Evolutionary conservation across 2,329 filamentous ascomycete genomes (phyloP).

Genomic region (Colletotrichum plurivorum): DNA sequence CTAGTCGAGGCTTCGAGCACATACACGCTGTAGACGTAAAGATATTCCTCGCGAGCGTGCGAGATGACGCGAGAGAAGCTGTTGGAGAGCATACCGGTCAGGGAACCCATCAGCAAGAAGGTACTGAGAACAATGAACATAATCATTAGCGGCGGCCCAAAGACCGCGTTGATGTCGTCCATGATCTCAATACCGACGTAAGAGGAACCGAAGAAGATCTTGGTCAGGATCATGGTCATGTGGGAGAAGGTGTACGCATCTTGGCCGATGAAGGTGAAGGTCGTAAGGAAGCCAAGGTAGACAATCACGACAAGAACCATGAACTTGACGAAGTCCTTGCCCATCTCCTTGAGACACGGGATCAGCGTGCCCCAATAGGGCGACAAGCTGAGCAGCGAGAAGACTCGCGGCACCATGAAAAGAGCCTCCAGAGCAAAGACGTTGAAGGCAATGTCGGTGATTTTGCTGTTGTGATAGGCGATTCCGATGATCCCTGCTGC

Average conservation of each 20-base stretch:
- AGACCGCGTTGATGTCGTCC: constrained; percentile 70
- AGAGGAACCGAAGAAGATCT: constrained; percentile 85
- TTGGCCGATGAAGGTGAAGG: constrained; percentile 83
- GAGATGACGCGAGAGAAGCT: constrained; percentile 77
- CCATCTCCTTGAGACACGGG: constrained; percentile 94
- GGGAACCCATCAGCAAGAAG: constrained; percentile 82
- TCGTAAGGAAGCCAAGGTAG: constrained; percentile 91
- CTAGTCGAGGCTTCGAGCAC: constrained; percentile 77
- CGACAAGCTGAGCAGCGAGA: constrained; percentile 87
- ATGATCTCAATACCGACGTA: constrained; percentile 81
- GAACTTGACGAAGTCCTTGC: constrained; percentile 91
- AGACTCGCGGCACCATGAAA: constrained; percentile 91
- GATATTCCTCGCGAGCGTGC: constrained; percentile 80
- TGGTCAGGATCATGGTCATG: constrained; percentile 84
- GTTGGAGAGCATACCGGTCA: constrained; percentile 85
- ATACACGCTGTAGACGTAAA: constrained; percentile 80
- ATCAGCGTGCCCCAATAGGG: constrained; percentile 93
- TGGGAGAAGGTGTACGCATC: constrained; percentile 74
- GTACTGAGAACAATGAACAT: constrained; percentile 84
- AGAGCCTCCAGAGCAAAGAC: constrained; percentile 90
- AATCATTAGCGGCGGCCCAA: constrained; percentile 74
- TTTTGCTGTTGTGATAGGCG: constrained; percentile 67
- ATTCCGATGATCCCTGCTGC: constrained; percentile 76
- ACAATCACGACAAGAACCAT: constrained; percentile 84
- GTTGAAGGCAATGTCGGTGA: constrained; percentile 88